Evolutionary conservation across 2,329 filamentous ascomycete genomes (phyloP).

Genomic region (Fusarium sp.): DNA sequence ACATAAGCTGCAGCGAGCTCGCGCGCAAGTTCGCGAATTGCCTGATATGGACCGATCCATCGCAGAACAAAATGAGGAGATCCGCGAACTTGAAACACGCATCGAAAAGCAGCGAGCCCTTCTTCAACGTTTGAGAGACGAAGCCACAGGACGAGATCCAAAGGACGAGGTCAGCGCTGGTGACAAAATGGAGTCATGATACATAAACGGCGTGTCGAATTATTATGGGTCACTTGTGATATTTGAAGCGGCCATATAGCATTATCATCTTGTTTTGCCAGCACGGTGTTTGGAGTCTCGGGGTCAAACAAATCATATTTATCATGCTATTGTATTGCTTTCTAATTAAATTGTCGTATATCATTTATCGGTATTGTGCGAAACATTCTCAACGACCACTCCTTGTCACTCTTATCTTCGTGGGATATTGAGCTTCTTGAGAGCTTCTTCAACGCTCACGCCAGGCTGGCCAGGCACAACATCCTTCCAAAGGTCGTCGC

Average conservation of each 20-base stretch:
- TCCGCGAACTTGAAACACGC: conserved; percentile 71
- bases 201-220: neutral
- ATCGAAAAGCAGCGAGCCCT: conserved; percentile 71
- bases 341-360: conserved; percentile 11
- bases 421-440: conserved; percentile 62
- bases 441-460: conserved; percentile 72
- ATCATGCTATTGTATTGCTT: conserved; percentile 23
- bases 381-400: neutral
- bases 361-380: neutral
- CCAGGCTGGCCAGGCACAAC: conserved; percentile 73
- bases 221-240: conserved; percentile 10
- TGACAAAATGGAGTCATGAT: conserved; percentile 58
- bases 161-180: conserved; percentile 45
- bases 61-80: conserved; percentile 77
- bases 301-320: conserved; percentile 8
- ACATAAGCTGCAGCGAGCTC: conserved; percentile 84
- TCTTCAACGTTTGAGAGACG: conserved; percentile 62
- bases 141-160: conserved; percentile 53
- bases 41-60: conserved; percentile 76
- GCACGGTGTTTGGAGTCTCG: conserved; percentile 30
- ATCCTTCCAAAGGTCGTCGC: conserved; percentile 74
- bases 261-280: conserved; percentile 2
- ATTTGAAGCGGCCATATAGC: neutral
- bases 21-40: conserved; percentile 71
- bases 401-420: conserved; percentile 17